Evolutionary conservation across 495 filamentous ascomycete genomes (phyloP).

Genomic region (Penicillium manginii): DNA sequence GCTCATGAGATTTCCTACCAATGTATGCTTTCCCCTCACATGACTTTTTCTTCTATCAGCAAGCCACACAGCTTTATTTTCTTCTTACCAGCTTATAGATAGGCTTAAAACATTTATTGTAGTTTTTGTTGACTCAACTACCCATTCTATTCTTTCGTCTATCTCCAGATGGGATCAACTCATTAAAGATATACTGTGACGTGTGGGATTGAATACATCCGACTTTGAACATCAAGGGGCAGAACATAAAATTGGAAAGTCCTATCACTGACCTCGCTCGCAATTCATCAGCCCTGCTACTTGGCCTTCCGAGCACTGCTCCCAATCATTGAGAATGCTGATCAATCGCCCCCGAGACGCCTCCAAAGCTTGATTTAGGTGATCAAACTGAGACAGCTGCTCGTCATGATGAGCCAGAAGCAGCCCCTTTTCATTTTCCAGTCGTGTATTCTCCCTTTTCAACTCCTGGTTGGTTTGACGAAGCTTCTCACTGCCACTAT

Average conservation of each 20-base stretch:
- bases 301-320: background rate
- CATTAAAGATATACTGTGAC: too few relatives aligned
- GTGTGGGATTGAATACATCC: too few relatives aligned
- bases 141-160: too few relatives aligned
- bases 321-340: background rate
- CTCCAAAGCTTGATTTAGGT: background rate
- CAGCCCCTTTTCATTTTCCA: background rate
- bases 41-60: too few relatives aligned
- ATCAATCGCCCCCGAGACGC: background rate
- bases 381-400: background rate
- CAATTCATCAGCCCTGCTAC: background rate
- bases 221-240: too few relatives aligned
- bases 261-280: background rate
- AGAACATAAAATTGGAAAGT: background rate
- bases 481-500: background rate
- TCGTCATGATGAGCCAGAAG: background rate
- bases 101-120: too few relatives aligned
- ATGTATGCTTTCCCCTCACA: too few relatives aligned
- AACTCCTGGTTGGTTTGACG: background rate
- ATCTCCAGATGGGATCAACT: too few relatives aligned
- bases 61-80: too few relatives aligned
- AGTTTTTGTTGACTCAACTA: too few relatives aligned
- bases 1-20: too few relatives aligned
- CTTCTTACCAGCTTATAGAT: too few relatives aligned
- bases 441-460: background rate